Evolutionary conservation across 768 basidiomycete genomes (phyloP).

Genomic region (Artomyces pyxidatus): DNA sequence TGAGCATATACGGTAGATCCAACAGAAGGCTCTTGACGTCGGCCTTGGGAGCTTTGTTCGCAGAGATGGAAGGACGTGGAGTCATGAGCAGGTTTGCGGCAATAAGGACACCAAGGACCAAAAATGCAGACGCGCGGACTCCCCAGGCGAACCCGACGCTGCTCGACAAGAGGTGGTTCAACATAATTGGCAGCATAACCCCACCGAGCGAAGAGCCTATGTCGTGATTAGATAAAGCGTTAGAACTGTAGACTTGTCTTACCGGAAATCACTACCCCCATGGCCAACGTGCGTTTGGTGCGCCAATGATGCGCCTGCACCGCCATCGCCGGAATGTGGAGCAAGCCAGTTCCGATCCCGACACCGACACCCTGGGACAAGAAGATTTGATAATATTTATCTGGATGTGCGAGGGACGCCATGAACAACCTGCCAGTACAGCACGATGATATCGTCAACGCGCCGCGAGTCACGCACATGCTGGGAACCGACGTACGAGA

Average conservation of each 20-base stretch:
- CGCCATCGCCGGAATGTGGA: slow-evolving; percentile 39
- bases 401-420: slow-evolving; percentile 22
- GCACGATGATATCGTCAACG: slow-evolving; percentile 6
- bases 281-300: slow-evolving; percentile 26
- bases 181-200: slow-evolving; percentile 28
- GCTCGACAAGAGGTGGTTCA: slow-evolving; percentile 21
- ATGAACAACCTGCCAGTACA: slow-evolving; percentile 22
- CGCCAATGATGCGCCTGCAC: slow-evolving; percentile 39
- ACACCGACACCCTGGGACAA: slow-evolving; percentile 43
- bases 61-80: slow-evolving; percentile 1
- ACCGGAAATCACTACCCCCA: slow-evolving; percentile 23
- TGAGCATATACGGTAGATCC: slow-evolving; percentile 17
- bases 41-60: not conserved
- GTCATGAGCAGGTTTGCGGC: slow-evolving; percentile 19
- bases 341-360: slow-evolving; percentile 37
- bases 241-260: slow-evolving; percentile 19
- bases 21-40: slow-evolving; percentile 6
- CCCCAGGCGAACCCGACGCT: slow-evolving; percentile 34
- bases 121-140: slow-evolving; percentile 26
- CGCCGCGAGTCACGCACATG: too few species aligned
- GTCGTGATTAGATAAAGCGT: not conserved
- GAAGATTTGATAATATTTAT: slow-evolving; percentile 42
- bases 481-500: too few species aligned
- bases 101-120: slow-evolving; percentile 15
- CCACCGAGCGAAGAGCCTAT: slow-evolving; percentile 27